Evolutionary conservation across 1,139 yeast genomes (phyloP).

Genomic region (Yarrowia galli): DNA sequence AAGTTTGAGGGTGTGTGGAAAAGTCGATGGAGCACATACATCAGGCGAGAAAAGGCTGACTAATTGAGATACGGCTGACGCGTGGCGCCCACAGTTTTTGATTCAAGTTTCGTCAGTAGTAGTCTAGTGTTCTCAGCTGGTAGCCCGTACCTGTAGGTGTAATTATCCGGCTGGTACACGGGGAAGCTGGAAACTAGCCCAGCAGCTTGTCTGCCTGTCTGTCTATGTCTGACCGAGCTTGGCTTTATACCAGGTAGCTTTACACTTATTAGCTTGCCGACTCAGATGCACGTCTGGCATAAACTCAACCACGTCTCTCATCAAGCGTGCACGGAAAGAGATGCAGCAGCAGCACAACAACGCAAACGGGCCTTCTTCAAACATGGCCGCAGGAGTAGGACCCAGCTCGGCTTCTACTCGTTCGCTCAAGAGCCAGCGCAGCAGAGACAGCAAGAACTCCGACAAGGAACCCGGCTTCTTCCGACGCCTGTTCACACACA

Average conservation of each 20-base stretch:
- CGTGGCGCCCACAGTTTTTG: neutral
- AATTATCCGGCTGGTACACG: neutral
- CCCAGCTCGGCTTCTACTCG: slow-evolving; percentile 31
- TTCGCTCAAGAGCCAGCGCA: slow-evolving; percentile 32
- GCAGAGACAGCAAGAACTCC: slow-evolving; percentile 30
- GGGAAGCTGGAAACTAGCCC: neutral
- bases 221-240: neutral
- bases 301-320: slow-evolving; percentile 27
- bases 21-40: neutral
- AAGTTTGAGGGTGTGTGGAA: neutral
- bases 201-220: neutral
- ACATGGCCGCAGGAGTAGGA: slow-evolving; percentile 27
- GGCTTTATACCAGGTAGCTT: neutral
- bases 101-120: too few relatives aligned
- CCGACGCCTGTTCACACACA: slow-evolving; percentile 29
- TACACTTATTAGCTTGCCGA: slow-evolving; percentile 1
- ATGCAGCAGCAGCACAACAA: slow-evolving; percentile 17
- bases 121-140: too few relatives aligned
- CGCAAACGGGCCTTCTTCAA: slow-evolving; percentile 32
- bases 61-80: neutral
- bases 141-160: too few relatives aligned
- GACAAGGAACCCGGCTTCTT: slow-evolving; percentile 33
- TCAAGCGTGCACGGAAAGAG: slow-evolving; percentile 21
- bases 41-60: too few relatives aligned
- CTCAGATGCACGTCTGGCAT: slow-evolving; percentile 8